These are phyloP conservation scores for Cyamopsis tetragonoloba DNA, from an alignment of 306 rosid species.

Conservation along the genomic window DNA sequence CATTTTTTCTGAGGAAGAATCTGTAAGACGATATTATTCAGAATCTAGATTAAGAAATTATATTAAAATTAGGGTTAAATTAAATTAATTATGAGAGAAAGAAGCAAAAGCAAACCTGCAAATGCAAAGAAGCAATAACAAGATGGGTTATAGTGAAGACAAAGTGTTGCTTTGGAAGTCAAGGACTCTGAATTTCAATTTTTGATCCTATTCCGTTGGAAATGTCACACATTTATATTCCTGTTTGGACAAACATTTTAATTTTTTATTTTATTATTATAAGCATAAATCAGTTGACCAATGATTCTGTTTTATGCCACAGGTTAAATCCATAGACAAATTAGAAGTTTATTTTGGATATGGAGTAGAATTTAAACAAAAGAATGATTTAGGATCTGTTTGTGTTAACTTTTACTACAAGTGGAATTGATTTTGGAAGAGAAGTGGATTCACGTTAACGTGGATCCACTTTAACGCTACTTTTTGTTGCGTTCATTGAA, in stretches of 20 bases:
- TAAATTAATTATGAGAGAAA: conserved; percentile 32
- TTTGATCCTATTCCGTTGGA: conserved; percentile 33
- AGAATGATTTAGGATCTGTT: too few species aligned
- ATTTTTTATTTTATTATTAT: not conserved
- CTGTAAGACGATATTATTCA: too few species aligned
- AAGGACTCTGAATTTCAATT: conserved; percentile 34
- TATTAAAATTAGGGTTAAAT: conserved; percentile 4
- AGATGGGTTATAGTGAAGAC: conserved; percentile 44
- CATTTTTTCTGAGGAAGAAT: conserved; percentile 32
- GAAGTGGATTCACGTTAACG: too few species aligned
- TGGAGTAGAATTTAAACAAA: too few species aligned
- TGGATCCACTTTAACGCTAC: too few species aligned
- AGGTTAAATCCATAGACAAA: not conserved
- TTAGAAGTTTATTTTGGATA: not conserved
- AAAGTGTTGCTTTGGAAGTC: conserved; percentile 52
- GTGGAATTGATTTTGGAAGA: too few species aligned
- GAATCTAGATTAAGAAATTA: conserved; percentile 16
- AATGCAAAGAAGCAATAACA: conserved; percentile 36
- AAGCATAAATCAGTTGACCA: not conserved
- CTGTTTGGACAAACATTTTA: not conserved
- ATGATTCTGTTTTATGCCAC: not conserved
- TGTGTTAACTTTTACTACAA: too few species aligned
- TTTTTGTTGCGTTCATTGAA: too few species aligned
- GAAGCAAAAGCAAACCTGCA: conserved; percentile 17
- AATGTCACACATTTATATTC: conserved; percentile 27